Base-by-base conservation (phyloP, 306 rosid species). In the Trifolium dubium region DNA sequence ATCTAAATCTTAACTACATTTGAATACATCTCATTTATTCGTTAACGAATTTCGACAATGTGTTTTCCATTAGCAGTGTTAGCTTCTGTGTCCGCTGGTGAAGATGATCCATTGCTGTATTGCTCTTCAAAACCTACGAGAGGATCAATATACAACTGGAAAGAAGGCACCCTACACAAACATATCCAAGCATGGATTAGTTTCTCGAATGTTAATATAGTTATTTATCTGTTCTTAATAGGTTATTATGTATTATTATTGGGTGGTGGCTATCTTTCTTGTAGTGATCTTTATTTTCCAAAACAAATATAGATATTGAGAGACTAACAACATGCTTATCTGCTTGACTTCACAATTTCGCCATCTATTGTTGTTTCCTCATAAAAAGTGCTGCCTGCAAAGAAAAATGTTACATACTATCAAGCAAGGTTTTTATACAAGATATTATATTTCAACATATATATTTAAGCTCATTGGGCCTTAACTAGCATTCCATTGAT, bases 271-370 rank as follows among this genome's bases (percentile, higher is more conserved):
- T 17, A 58, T n/a, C n/a, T n/a, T n/a, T n/a, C n/a, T n/a, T n/a
- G n/a, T n/a, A n/a, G n/a, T n/a, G n/a, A n/a, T n/a, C n/a, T n/a
- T n/a, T n/a, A n/a, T n/a, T n/a, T n/a, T n/a, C n/a, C n/a, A n/a
- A n/a, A n/a, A n/a, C n/a, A n/a, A n/a, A n/a, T n/a, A n/a, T n/a
- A n/a, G n/a, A n/a, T n/a, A n/a, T n/a, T n/a, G n/a, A n/a, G n/a
- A n/a, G n/a, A n/a, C n/a, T n/a, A n/a, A n/a, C n/a, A n/a, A n/a
- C 69, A 49, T 50, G 71, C 58, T 64, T 75, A 85, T 86, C 84
- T 76, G 86, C 86, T 79, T 68, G 84, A 32, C 69, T 82, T 82
- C 37, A 85, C 72, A 51, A 49, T 31, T 75, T 85, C 84, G 39
- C 50, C 84, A 4, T 44, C 77, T 47, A 85, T 39, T 15, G 84